Evolutionary conservation across 192 early-diverging fungal genomes (phyloP).

Genomic region (Funneliformis geosporum): DNA sequence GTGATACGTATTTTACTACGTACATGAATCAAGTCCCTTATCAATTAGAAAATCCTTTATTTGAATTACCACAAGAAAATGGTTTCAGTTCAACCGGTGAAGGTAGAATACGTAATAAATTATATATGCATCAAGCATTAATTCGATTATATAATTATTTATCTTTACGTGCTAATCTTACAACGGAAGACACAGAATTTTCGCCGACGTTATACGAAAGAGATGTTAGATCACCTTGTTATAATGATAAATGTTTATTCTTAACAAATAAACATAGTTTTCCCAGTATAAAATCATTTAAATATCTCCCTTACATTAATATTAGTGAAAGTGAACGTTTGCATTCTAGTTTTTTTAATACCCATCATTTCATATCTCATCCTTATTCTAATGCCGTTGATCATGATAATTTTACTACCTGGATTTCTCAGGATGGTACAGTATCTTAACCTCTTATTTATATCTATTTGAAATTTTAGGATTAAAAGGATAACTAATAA

Average conservation of each 20-base stretch:
- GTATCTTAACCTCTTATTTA: neutral
- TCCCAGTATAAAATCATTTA: conserved; percentile 50
- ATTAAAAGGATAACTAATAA: neutral
- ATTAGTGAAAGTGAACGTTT: conserved; percentile 48
- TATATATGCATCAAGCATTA: conserved; percentile 54
- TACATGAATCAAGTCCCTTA: conserved; percentile 59
- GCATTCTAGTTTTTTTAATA: conserved; percentile 48
- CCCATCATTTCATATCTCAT: conserved; percentile 36
- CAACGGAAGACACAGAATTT: conserved; percentile 41
- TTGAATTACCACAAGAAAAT: conserved; percentile 45
- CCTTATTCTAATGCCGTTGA: conserved; percentile 57
- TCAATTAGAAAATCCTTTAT: conserved; percentile 50
- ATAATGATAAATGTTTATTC: conserved; percentile 56
- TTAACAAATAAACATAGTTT: conserved; percentile 54
- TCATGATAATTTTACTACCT: conserved; percentile 49
- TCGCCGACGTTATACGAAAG: conserved; percentile 45
- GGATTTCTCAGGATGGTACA: conserved; percentile 44
- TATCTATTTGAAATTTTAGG: neutral
- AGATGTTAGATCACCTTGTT: conserved; percentile 50
- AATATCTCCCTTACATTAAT: conserved; percentile 51
- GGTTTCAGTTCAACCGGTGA: conserved; percentile 46
- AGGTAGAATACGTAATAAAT: conserved; percentile 51
- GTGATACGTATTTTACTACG: conserved; percentile 57
- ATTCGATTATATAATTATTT: conserved; percentile 42
- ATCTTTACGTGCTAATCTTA: conserved; percentile 22